Evolutionary conservation across 208 protist genomes (phyloP).

Genomic region (Wallacemonas collosoma): DNA sequence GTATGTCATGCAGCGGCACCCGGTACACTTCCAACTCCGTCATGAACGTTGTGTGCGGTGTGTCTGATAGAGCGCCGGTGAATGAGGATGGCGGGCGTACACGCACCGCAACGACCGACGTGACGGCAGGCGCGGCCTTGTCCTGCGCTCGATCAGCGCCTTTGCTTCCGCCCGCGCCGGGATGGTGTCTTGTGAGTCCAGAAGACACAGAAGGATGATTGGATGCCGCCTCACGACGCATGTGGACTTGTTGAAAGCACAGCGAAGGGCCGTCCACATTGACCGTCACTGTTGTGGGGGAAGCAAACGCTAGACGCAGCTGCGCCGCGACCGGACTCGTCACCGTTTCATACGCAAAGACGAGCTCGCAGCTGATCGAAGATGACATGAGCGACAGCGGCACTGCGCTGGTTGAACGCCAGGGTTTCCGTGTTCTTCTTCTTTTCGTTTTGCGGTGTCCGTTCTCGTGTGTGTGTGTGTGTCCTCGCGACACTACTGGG

Average conservation of each 20-base stretch:
- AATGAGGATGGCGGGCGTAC: neutral
- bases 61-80: neutral
- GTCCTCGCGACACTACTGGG: no score
- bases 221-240: neutral
- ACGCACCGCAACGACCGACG: neutral
- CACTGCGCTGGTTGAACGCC: no score
- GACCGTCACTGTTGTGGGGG: neutral
- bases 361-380: slow-evolving; percentile 10
- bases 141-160: no score
- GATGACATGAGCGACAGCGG: neutral
- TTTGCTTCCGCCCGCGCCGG: no score
- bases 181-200: no score
- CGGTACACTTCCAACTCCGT: slow-evolving; percentile 5
- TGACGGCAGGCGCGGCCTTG: neutral
- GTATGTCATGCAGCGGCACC: slow-evolving; percentile 3
- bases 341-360: slow-evolving; percentile 7
- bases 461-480: no score
- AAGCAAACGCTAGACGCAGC: slow-evolving; percentile 1
- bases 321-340: neutral
- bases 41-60: neutral
- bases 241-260: slow-evolving; percentile 5
- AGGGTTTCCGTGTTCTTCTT: no score
- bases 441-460: no score
- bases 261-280: slow-evolving; percentile 2
- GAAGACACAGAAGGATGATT: no score